Evolutionary conservation across 2,329 filamentous ascomycete species (phyloP).

Genomic region (Lachnellula cervina): DNA sequence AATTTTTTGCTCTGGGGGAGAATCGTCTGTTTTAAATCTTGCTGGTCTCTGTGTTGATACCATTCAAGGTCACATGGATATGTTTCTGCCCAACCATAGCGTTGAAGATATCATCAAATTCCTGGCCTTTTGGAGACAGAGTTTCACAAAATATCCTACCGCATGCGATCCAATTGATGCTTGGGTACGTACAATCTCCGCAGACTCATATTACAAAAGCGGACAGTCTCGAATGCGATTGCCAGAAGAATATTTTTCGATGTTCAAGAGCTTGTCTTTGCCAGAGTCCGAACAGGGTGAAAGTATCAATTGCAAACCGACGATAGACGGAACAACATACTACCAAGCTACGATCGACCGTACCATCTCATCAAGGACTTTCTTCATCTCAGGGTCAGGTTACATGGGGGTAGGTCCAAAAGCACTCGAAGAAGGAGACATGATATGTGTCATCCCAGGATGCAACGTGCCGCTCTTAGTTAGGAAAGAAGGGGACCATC

Average conservation of each 20-base stretch:
- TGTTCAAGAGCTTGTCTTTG: not conserved
- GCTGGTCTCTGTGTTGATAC: not conserved
- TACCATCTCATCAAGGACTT: not conserved
- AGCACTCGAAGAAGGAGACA: not conserved
- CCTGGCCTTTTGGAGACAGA: not conserved
- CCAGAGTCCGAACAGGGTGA: not conserved
- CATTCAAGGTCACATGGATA: not conserved
- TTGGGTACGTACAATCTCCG: not conserved
- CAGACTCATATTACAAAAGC: not conserved
- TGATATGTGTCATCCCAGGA: not conserved
- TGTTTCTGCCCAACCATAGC: not conserved
- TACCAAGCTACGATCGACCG: not conserved
- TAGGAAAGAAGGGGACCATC: not conserved
- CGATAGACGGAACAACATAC: not conserved
- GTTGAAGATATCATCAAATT: not conserved
- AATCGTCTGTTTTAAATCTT: not conserved
- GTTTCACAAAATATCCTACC: not conserved
- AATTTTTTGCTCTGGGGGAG: not conserved
- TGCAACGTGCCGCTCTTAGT: not conserved
- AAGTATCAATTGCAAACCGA: not conserved
- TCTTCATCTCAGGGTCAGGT: not conserved
- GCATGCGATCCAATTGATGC: not conserved
- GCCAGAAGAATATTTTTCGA: not conserved
- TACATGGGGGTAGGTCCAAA: not conserved
- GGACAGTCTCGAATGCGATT: not conserved